Evolutionary conservation across 1,139 yeast species (phyloP).

Genomic region (Yamadazyma spencermartinsiae): DNA sequence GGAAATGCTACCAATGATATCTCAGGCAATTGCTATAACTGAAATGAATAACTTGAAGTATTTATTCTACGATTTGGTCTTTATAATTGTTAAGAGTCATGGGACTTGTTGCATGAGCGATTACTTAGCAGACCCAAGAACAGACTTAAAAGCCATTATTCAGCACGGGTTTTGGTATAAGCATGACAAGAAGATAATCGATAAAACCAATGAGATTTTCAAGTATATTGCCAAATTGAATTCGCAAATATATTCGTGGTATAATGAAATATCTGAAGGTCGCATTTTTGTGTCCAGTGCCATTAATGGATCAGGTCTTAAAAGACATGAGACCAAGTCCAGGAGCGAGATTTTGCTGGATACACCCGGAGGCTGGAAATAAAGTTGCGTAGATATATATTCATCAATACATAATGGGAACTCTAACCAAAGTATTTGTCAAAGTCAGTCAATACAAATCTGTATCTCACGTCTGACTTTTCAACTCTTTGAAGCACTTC

Average conservation of each 20-base stretch:
- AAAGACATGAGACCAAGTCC: not conserved
- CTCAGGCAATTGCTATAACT: conserved; percentile 31
- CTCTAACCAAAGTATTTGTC: conserved; percentile 36
- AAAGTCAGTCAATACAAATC: conserved; percentile 60
- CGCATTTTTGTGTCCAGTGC: conserved; percentile 17
- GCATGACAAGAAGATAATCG: conserved; percentile 17
- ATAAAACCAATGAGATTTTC: conserved; percentile 25
- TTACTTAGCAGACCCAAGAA: conserved; percentile 24
- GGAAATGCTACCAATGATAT: conserved; percentile 34
- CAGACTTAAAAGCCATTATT: conserved; percentile 28
- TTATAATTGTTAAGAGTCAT: conserved; percentile 26
- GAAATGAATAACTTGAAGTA: conserved; percentile 26
- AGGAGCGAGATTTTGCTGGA: not conserved
- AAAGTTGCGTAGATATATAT: too few relatives aligned
- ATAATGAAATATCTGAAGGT: conserved; percentile 25
- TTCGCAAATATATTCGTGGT: conserved; percentile 22
- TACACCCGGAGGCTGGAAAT: conserved; percentile 15
- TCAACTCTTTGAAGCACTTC: conserved; percentile 33
- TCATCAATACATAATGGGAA: too few relatives aligned
- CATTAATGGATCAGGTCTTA: not conserved
- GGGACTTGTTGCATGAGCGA: conserved; percentile 37
- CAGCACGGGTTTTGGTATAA: conserved; percentile 34
- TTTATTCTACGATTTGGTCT: conserved; percentile 23
- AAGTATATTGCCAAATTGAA: conserved; percentile 16
- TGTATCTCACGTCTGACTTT: conserved; percentile 59